Percentiles rank a stretch among this genome's conserved stretches.
Evolutionary conservation across 2,329 filamentous ascomycete species (phyloP).

Genomic region (Spiromastix sp.): DNA sequence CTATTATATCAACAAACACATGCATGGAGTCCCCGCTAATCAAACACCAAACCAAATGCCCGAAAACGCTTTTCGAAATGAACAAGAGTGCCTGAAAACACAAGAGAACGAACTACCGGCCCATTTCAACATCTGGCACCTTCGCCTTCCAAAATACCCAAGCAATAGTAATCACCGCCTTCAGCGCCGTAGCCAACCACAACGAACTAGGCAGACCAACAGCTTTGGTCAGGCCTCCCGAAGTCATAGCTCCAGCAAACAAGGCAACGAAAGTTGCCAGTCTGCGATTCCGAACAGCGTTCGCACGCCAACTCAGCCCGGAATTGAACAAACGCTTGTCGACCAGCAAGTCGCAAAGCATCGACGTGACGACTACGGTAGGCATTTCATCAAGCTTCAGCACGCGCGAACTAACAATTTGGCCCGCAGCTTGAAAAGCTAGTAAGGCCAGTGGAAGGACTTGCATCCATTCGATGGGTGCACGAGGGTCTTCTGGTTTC

Average conservation of each 20-base stretch:
- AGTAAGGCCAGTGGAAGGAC: constrained; percentile 29
- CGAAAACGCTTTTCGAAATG: no score
- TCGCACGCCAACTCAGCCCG: constrained; percentile 15
- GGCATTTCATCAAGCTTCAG: constrained; percentile 30
- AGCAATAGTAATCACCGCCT: constrained; percentile 22
- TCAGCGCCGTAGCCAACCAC: constrained; percentile 31
- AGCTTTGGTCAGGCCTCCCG: constrained; percentile 28
- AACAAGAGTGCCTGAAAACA: no score
- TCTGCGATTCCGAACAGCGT: constrained; percentile 25
- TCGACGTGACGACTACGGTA: constrained; percentile 31
- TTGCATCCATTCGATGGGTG: constrained; percentile 26
- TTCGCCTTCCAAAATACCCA: constrained; percentile 28
- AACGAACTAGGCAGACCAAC: constrained; percentile 26
- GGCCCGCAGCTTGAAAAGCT: constrained; percentile 31
- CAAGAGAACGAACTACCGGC: no score
- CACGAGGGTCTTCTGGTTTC: constrained; percentile 18
- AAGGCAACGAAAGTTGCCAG: constrained; percentile 26
- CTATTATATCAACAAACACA: no score
- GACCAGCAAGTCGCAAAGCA: constrained; percentile 30
- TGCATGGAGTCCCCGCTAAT: no score
- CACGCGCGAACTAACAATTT: constrained; percentile 29
- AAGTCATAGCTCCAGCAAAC: constrained; percentile 31
- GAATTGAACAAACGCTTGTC: constrained; percentile 19
- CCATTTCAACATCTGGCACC: constrained; percentile 1
- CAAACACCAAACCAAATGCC: no score